A percentile compares a stretch with the other conserved stretches of the same genome.
Evolutionary conservation across 352 stramenopile genomes (phyloP).

Genomic region (Phytophthora macrochlamydospora): DNA sequence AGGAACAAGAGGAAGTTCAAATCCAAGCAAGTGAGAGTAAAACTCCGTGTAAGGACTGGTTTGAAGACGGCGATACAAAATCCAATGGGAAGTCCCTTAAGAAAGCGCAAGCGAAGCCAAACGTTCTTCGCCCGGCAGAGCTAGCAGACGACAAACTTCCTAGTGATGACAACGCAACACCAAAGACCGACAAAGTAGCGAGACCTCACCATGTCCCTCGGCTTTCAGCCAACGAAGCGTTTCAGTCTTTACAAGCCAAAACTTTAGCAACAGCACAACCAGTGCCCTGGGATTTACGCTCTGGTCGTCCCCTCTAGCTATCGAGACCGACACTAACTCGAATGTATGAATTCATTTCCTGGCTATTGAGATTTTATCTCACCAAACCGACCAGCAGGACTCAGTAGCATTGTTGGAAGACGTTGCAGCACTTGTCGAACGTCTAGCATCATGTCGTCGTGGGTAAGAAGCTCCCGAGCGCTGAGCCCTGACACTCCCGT

Average conservation of each 20-base stretch:
- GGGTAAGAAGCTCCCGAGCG: conserved; percentile 57
- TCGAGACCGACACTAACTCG: conserved; percentile 5
- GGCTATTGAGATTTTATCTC: conserved; percentile 6
- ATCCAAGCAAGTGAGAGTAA: conserved; percentile 31
- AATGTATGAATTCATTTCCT: neutral
- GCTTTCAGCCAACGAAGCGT: conserved; percentile 12
- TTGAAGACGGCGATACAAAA: conserved; percentile 29
- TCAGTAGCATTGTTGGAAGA: conserved; percentile 54
- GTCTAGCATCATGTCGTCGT: conserved; percentile 64
- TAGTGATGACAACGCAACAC: neutral
- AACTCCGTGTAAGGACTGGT: conserved; percentile 45
- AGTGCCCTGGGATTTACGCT: conserved; percentile 49
- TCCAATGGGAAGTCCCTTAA: neutral
- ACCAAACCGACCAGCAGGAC: conserved; percentile 42
- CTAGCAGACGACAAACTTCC: conserved; percentile 18
- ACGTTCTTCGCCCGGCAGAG: conserved; percentile 20
- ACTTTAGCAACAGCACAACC: conserved; percentile 7
- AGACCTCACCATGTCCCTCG: conserved; percentile 34
- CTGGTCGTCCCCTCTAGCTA: conserved; percentile 41
- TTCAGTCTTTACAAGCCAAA: conserved; percentile 22
- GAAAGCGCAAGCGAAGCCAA: conserved; percentile 17
- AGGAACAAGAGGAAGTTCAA: conserved; percentile 44
- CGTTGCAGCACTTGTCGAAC: conserved; percentile 40
- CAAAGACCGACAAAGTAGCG: conserved; percentile 38
- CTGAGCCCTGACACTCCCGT: conserved; percentile 37